These are phyloP conservation scores for Talaromyces piceae DNA, from an alignment of 2,329 filamentous ascomycete genomes.

Conservation along the genomic window DNA sequence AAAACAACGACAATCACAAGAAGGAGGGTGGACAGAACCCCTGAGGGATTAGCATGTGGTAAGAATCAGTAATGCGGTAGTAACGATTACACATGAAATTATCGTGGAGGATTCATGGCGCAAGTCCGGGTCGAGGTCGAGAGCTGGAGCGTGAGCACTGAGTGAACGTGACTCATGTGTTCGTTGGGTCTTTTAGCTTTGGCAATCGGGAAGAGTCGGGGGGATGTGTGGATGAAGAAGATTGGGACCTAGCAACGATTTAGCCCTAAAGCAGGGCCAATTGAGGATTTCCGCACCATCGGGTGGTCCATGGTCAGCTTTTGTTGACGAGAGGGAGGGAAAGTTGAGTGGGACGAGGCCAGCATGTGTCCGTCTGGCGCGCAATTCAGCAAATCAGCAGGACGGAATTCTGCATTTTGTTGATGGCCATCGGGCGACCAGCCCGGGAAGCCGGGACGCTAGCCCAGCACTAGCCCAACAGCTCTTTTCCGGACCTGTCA, in stretches of 20 bases:
- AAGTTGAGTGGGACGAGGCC: background rate
- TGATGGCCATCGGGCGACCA: background rate
- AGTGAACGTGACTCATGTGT: background rate
- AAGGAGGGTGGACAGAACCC: slow-evolving; percentile 2
- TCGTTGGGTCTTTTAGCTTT: slow-evolving; percentile 12
- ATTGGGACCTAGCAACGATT: background rate
- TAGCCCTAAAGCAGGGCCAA: background rate
- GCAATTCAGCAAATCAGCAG: background rate
- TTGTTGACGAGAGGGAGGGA: background rate
- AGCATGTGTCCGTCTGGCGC: background rate
- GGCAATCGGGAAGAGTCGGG: slow-evolving; percentile 24
- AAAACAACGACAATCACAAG: background rate
- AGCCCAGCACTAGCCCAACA: background rate
- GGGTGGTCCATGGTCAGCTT: background rate
- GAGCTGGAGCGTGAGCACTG: slow-evolving; percentile 3
- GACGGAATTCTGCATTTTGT: background rate
- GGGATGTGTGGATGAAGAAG: slow-evolving; percentile 10
- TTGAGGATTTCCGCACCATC: background rate
- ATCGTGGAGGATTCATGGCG: background rate
- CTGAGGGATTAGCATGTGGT: slow-evolving; percentile 1
- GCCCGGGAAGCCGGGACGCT: slow-evolving; percentile 11
- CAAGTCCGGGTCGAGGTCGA: background rate
- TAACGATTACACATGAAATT: slow-evolving; percentile 2
- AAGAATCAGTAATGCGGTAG: background rate
- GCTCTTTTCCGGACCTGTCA: background rate